Conservation (phyloP, 1,284 basidiomycete species). For the Phaffia rhodozyma region DNA sequence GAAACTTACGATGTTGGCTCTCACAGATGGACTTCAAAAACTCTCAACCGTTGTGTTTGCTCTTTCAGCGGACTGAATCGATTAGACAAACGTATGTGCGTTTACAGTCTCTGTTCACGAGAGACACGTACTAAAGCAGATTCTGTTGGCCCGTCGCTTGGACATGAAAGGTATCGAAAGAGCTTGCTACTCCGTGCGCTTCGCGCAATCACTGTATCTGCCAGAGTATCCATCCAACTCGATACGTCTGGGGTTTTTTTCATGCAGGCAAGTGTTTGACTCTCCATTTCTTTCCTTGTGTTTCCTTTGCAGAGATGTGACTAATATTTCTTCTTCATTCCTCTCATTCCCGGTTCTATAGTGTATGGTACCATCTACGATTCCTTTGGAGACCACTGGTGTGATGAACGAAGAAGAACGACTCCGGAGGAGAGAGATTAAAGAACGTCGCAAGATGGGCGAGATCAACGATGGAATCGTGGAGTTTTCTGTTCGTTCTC, state of each 20-base stretch:
- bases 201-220: constrained; percentile 7
- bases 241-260: constrained; percentile 5
- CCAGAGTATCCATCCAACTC: constrained; percentile 2
- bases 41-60: constrained; percentile 1
- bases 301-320: too few relatives aligned
- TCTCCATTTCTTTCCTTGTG: too few relatives aligned
- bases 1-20: too few relatives aligned
- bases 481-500: constrained; percentile 9
- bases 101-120: neutral
- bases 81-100: constrained; percentile 4
- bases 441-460: constrained; percentile 2
- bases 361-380: constrained; percentile 1
- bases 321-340: too few relatives aligned
- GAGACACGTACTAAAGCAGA: too few relatives aligned
- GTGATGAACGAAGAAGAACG: neutral
- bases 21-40: constrained; percentile 9
- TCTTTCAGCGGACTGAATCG: constrained; percentile 3
- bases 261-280: too few relatives aligned
- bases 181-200: constrained; percentile 7
- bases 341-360: neutral
- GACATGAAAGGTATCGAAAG: constrained; percentile 5
- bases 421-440: neutral
- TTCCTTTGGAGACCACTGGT: neutral
- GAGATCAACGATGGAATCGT: constrained; percentile 14
- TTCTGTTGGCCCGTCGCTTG: neutral